phyloP scores from a whole-genome alignment of 495 filamentous ascomycete species.

The Cairneyella variabilis region DNA sequence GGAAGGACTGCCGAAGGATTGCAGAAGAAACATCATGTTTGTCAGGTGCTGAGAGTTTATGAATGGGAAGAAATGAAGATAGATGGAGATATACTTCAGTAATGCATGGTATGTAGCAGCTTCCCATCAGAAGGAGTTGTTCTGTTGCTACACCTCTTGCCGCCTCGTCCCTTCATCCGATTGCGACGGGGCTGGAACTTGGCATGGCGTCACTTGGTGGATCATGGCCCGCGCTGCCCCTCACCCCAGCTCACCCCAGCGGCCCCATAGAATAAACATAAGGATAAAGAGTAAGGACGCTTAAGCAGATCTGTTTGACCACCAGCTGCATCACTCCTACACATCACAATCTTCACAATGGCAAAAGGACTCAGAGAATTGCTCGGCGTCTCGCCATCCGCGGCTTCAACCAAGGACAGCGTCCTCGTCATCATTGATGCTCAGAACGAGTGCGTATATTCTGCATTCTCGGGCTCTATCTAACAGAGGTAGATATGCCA shows the following conservation, averaged over 20 bases:
- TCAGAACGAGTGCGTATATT: slow-evolving; percentile 29
- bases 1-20: neutral
- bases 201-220: neutral
- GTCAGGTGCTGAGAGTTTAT: too few relatives aligned
- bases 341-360: slow-evolving; percentile 10
- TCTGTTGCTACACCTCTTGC: too few relatives aligned
- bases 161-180: neutral
- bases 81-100: neutral
- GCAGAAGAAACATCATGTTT: too few relatives aligned
- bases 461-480: neutral
- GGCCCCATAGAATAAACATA: too few relatives aligned
- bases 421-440: slow-evolving; percentile 62
- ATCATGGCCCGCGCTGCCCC: too few relatives aligned
- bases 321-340: neutral
- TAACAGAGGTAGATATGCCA: slow-evolving; percentile 49
- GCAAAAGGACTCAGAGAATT: slow-evolving; percentile 47
- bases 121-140: too few relatives aligned
- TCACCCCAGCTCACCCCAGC: too few relatives aligned
- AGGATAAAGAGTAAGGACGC: too few relatives aligned
- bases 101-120: too few relatives aligned
- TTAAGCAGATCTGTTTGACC: too few relatives aligned
- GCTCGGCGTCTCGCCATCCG: slow-evolving; percentile 43
- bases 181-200: neutral
- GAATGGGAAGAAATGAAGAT: neutral
- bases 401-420: slow-evolving; percentile 46